Conservation (phyloP, 306 rosid species). For the Corylus heterophylla region DNA sequence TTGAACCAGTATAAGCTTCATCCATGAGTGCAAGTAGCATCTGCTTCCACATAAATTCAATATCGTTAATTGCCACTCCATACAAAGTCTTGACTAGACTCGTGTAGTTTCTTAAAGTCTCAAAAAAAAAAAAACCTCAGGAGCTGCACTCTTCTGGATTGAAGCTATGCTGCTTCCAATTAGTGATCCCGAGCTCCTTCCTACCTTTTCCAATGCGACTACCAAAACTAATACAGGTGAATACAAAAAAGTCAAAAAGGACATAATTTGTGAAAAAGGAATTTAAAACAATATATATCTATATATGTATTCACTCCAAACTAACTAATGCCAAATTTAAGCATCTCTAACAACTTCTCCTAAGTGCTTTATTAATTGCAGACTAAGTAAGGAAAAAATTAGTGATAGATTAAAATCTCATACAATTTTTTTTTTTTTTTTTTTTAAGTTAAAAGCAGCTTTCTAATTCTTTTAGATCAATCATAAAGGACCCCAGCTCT, state of each 20-base stretch:
- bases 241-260: slow-evolving; percentile 26
- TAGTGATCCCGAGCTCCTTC: slow-evolving; percentile 75
- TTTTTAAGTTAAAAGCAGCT: neutral
- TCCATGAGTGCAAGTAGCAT: slow-evolving; percentile 99
- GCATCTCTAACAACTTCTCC: neutral
- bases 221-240: slow-evolving; percentile 61
- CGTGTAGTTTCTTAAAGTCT: slow-evolving; percentile 13
- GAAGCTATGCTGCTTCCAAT: slow-evolving; percentile 91
- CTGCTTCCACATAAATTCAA: slow-evolving; percentile 40
- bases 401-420: neutral
- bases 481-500: neutral
- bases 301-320: neutral
- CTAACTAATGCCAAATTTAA: neutral
- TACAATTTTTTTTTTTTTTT: neutral
- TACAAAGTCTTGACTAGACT: slow-evolving; percentile 19
- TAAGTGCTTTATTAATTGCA: neutral
- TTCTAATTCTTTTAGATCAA: neutral
- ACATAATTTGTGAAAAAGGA: neutral
- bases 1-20: slow-evolving; percentile 97
- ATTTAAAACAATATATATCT: neutral
- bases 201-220: slow-evolving; percentile 94
- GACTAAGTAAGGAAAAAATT: neutral
- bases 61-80: slow-evolving; percentile 19
- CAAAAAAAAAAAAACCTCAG: slow-evolving; percentile 52
- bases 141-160: slow-evolving; percentile 92